Evolutionary conservation across 2,329 filamentous ascomycete species (phyloP).

Genomic region (Truncatella angustata): DNA sequence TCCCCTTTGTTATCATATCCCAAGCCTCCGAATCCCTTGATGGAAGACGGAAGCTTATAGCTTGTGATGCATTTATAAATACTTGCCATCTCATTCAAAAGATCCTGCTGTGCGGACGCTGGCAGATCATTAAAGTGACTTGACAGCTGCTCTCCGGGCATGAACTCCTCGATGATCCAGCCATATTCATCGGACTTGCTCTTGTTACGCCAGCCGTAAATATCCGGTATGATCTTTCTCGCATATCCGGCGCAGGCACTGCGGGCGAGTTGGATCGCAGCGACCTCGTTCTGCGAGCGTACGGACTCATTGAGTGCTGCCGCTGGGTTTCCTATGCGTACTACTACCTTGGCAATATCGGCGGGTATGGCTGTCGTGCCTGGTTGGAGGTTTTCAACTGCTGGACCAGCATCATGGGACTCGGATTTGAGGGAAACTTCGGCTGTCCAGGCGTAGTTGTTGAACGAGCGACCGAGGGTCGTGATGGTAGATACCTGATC

Average conservation of each 20-base stretch:
- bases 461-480: too few species aligned
- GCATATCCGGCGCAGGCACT: not conserved
- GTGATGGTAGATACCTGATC: too few species aligned
- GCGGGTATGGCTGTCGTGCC: not conserved
- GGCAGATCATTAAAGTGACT: not conserved
- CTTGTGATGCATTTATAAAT: not conserved
- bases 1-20: not conserved
- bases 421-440: too few species aligned
- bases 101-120: not conserved
- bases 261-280: not conserved
- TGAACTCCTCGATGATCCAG: too few species aligned
- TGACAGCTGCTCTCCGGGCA: too few species aligned
- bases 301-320: not conserved
- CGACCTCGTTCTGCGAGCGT: not conserved
- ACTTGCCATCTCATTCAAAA: not conserved
- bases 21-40: constrained; percentile 4
- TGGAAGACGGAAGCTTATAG: not conserved
- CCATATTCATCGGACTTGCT: not conserved
- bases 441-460: too few species aligned
- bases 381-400: too few species aligned
- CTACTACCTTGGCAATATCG: not conserved
- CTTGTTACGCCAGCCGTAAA: not conserved
- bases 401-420: too few species aligned
- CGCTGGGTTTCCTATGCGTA: not conserved
- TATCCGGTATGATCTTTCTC: not conserved